Base-by-base conservation (phyloP, 2,329 filamentous ascomycete species). In the Aspergillus transmontanensis region DNA sequence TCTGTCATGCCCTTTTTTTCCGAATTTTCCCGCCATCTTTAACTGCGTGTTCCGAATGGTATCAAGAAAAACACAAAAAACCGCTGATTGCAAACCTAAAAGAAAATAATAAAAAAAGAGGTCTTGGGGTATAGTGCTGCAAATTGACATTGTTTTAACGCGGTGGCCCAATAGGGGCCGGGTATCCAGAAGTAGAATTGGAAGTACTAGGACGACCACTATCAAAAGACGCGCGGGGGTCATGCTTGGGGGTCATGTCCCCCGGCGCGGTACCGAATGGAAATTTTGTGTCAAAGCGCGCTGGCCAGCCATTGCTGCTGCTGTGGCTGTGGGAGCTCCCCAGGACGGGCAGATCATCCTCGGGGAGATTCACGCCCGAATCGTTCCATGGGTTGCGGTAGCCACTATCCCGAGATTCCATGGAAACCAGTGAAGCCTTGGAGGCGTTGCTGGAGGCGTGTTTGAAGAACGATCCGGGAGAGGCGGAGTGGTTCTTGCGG, bases 351-450 rank as follows among this genome's bases (percentile, higher is more conserved):
- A 80, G 73, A 71, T 97, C 93, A 68, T 97, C 93, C 73, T 97
- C 94, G 66, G 91, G 85, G 69, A 97, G 88, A 77, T 97, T 97
- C 75, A 97, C 93, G 72, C 94, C 94, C 75, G 93, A 96, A 78
- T 98, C 94, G 78, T 97, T 97, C 94, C 94, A 98, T 66, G 94
- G 94, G 81, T 97, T 97, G 79, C 94, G 91, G 79, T 97, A 96
- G 70, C 93, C 93, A 82, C 93, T 97, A 76, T 94, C 91, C 41
- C 93, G 93, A 56, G 94, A 97, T 80, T 98, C 94, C 78, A 97
- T 94, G 66, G 93, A 97, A 71, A 96, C 94, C 70, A 98, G 88
- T 39, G 94, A 97, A 56, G 94, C 95, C 82, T 96, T 97, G 69
- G 94, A 97, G 60, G 92, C 91, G 73, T 94, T 94, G 82, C 84